phyloP scores from a whole-genome alignment of 2,329 filamentous ascomycete genomes.

The Microcyclospora tardicrescens region DNA sequence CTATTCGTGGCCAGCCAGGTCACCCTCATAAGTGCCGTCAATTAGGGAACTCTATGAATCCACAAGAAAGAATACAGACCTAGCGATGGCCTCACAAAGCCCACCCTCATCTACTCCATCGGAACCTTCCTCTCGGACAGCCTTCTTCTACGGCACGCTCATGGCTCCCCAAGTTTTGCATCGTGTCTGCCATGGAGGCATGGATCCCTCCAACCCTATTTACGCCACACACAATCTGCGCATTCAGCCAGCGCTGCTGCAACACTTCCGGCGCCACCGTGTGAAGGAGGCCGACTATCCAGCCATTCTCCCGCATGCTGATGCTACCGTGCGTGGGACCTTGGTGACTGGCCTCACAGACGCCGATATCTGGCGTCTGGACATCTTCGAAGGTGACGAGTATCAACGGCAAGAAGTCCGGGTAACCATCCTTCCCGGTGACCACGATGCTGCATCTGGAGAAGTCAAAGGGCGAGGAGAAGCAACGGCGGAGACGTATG shows the following conservation, averaged over 20 bases:
- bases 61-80: too few species aligned
- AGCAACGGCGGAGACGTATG: slow-evolving; percentile 35
- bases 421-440: slow-evolving; percentile 21
- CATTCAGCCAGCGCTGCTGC: slow-evolving; percentile 63
- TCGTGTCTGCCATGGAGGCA: slow-evolving; percentile 61
- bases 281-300: slow-evolving; percentile 67
- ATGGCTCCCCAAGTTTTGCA: slow-evolving; percentile 85
- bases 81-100: too few species aligned
- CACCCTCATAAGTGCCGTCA: too few species aligned
- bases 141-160: slow-evolving; percentile 56
- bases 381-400: slow-evolving; percentile 68
- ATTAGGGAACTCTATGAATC: too few species aligned
- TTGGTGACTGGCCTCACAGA: slow-evolving; percentile 67
- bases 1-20: too few species aligned
- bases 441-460: slow-evolving; percentile 1
- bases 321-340: slow-evolving; percentile 53
- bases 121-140: slow-evolving; percentile 25
- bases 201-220: slow-evolving; percentile 38
- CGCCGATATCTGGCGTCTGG: slow-evolving; percentile 61
- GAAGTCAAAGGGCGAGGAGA: slow-evolving; percentile 21
- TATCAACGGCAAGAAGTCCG: slow-evolving; percentile 46
- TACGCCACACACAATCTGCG: slow-evolving; percentile 38
- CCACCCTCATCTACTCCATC: too few species aligned
- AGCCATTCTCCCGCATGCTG: slow-evolving; percentile 45
- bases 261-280: slow-evolving; percentile 56